Evolutionary conservation across 2,329 filamentous ascomycete genomes (phyloP), one percentile per base, ranked within the genome.

Genomic region (Zasmidium citrigriseum): DNA sequence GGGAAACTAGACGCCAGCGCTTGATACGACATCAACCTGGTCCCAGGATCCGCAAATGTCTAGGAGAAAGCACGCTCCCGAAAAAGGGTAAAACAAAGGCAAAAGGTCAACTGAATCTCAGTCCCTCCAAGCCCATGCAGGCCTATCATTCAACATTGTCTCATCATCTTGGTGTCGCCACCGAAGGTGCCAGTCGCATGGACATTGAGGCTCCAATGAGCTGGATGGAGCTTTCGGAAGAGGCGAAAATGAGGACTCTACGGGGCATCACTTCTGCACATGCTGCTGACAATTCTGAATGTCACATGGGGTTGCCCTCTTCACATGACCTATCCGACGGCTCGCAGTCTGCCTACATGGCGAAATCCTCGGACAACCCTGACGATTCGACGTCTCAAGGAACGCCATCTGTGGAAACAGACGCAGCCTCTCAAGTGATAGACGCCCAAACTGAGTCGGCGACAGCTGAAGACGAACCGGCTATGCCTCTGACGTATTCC

Each of bases 401-500:
- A 9, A 41, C 34, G 16, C 4, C 34, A 41, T 10, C 34, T 4
- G 12, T 9, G 34, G 34, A 41, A 4, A 41, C 34, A 41, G 18
- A n/a, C n/a, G n/a, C n/a, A n/a, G n/a, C n/a, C n/a, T n/a, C n/a
- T n/a, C n/a, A n/a, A n/a, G n/a, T n/a, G 12, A 47, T 22, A 5
- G 23, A 47, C 45, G 9, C 23, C 4, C 9, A 47, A 47, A 20
- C 9, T 21, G 10, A 21, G 22, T 21, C 45, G 20, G 45, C 10
- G 9, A 25, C 18, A 21, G 22, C 23, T 23, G 47, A 27, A 27
- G 22, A 10, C 10, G 34, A 41, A n/a, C n/a, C 44, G n/a, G n/a
- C 21, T 9, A 18, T 27, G 47, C 47, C 16, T 9, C 47, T 57
- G 27, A 20, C 48, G 16, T 72, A 68, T 44, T 60, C 67, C 41